Base-by-base conservation (phyloP, 1,139 yeast species). In the Zygoascus sp. region DNA sequence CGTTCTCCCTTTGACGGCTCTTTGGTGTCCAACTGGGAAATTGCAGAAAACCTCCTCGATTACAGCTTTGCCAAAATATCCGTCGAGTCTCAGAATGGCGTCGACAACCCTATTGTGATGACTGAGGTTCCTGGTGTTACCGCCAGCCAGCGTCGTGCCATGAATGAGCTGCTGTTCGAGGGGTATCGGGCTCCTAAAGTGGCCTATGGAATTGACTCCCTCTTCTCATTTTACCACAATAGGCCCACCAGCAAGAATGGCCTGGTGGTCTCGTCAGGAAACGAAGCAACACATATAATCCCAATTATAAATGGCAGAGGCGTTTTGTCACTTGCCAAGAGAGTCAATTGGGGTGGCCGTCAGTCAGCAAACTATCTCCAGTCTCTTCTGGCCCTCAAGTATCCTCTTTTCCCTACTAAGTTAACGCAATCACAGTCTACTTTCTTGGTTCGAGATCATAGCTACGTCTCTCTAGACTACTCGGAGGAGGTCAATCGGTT, bases 271-370 rank as follows among this genome's bases (percentile, higher is more conserved):
- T 83, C 88, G 9, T 74, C 89, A 4, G 96, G 96, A 1, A 77
- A 88, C 62, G 95, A 89, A 58, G 77, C 87, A 53, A 85, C 96
- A 0, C 83, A 82, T 58, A 68, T 92, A 0, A 80, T 92, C 13
- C 98, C 98, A 0, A 88, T 92, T 2, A 54, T 86, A 1, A 63
- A 76, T 17, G 87, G 89, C 0, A 70, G 69, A 49, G 94, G 95
- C 0, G 57, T 82, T 2, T 65, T 88, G 46, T 69, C 76, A 41
- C 83, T 82, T 51, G 73, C 92, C 2, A 90, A 88, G 59, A 72
- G 97, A 58, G 79, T 94, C 39, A 90, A 88, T 60, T 88, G 94
- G 87, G 98, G 97, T 48, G 97, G 97, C 6, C 77, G 79, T 51
- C 85, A 79, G 46, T 76, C 90, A 1, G 79, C 76, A 28, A 79